Base-by-base conservation (phyloP, 2,329 filamentous ascomycete species). In the Fusarium nisikadoi region DNA sequence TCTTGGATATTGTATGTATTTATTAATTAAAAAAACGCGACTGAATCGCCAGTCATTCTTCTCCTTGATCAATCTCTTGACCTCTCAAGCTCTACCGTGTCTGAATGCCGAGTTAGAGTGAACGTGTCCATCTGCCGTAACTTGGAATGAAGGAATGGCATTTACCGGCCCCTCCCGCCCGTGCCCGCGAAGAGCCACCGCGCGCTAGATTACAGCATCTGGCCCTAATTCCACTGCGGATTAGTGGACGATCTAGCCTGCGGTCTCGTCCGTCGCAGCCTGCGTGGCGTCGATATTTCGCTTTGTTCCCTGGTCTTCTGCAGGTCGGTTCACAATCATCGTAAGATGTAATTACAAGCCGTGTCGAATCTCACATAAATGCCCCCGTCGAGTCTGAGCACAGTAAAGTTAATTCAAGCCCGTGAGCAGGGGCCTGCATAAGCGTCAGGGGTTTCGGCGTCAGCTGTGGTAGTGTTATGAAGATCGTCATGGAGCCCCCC, bases 11-110 rank as follows among this genome's bases (percentile, higher is more conserved):
- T 47, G 19, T 67, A 70, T 19, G 65, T 68, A 64, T 38, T 31
- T 70, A 57, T 68, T 73, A 72, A 73, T 73, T 13, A 20, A 67
- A 39, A 47, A 56, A 14, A 29, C 6, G 33, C 20, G 62, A 71
- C 65, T 67, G 67, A 14, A 36, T 35, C 36, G 27, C 20, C 62
- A 68, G 52, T 68, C 52, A 20, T 70, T 70, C 50, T 67, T 61
- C 50, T 57, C 43, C 17, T 62, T 31, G 13, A n/a, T 55, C 25
- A 27, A 5, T n/a, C n/a, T n/a, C n/a, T n/a, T n/a, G n/a, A n/a
- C 11, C 10, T 7, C 13, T 25, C 25, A n/a, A 3, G 10, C 8
- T 13, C 12, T 25, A 13, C 2, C 53, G 35, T 27, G 20, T 25
- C 11, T 31, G 31, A 31, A 31, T 39, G 38, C 10, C 38, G 12